Evolutionary conservation across 257 asterid genomes (phyloP), one percentile per base, ranked within the genome.

Genomic region (Solanum ossicruentum): DNA sequence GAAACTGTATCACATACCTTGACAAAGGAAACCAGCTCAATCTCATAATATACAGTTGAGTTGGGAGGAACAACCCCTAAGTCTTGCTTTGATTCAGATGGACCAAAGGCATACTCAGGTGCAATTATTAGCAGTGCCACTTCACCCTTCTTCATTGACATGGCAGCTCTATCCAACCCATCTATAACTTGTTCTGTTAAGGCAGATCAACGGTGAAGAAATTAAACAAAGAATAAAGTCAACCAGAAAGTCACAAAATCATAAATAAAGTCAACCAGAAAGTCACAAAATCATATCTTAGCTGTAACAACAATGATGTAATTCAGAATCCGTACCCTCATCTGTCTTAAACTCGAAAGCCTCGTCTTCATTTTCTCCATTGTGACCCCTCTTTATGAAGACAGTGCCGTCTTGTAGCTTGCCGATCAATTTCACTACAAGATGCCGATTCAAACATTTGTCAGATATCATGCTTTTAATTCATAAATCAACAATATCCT

Each of bases 101-200:
- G 85, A 67, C 97, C 97, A 81, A 92, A 92, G 28, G 92, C 95
- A 84, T 93, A 93, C 85, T 93, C 95, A 0, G 95, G 93, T 23
- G 94, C 90, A 54, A 91, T 86, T 3, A 88, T 92, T 88, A 93
- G 54, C 58, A 86, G 65, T 0, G 94, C 94, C 5, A 85, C 88
- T 84, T 93, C 97, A 70, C 94, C 94, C 84, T 93, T 93, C 85
- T 91, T 93, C 97, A 93, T 93, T 32, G 88, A 77, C 17, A 65
- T 51, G 58, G 90, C 95, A 78, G 93, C 97, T 86, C 81, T 87
- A 87, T 93, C 95, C 80, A 92, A 78, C 79, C 97, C 97, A 83
- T 93, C 95, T 47, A 90, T 85, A 16, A 91, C 95, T 92, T 93
- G 95, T 83, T 92, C 95, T 93, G 90, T 88, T 86, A 84, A 43